Evolutionary conservation across 1,284 basidiomycete genomes (phyloP).

Genomic region (Tilletia walkeri): DNA sequence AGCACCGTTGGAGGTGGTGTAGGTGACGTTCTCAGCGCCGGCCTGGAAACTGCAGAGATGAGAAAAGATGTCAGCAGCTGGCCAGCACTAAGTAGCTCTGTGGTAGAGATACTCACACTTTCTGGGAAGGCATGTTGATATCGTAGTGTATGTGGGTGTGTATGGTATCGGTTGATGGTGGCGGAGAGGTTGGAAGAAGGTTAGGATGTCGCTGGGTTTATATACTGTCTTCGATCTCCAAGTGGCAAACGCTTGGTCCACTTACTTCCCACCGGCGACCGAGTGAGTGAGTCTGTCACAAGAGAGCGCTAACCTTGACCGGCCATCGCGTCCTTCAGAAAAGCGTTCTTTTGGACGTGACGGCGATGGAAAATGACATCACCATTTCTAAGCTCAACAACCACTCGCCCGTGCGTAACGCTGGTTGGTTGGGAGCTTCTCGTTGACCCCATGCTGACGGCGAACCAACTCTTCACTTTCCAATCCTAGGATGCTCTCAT

Average conservation of each 20-base stretch:
- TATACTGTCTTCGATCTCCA: background rate
- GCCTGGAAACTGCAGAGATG: background rate
- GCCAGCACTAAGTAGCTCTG: background rate
- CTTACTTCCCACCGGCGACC: too few species aligned
- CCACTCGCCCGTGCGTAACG: too few species aligned
- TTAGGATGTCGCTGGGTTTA: background rate
- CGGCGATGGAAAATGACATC: too few species aligned
- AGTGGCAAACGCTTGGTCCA: background rate
- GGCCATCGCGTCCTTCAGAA: too few species aligned
- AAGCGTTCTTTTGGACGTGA: too few species aligned
- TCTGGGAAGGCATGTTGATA: slow-evolving; percentile 8
- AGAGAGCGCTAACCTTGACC: too few species aligned
- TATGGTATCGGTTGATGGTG: background rate
- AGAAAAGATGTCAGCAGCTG: background rate
- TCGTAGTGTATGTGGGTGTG: background rate
- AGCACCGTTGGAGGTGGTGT: slow-evolving; percentile 81
- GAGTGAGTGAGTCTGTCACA: too few species aligned
- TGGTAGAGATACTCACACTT: background rate
- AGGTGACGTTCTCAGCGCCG: slow-evolving; percentile 52
- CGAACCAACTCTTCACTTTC: too few species aligned
- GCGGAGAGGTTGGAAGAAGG: background rate
- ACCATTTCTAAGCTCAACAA: too few species aligned
- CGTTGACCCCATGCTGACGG: too few species aligned
- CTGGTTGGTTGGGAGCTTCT: too few species aligned
- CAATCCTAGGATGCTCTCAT: too few species aligned